phyloP scores from a whole-genome alignment of 108 stramenopile species.

The Schizochytrium sp. region DNA sequence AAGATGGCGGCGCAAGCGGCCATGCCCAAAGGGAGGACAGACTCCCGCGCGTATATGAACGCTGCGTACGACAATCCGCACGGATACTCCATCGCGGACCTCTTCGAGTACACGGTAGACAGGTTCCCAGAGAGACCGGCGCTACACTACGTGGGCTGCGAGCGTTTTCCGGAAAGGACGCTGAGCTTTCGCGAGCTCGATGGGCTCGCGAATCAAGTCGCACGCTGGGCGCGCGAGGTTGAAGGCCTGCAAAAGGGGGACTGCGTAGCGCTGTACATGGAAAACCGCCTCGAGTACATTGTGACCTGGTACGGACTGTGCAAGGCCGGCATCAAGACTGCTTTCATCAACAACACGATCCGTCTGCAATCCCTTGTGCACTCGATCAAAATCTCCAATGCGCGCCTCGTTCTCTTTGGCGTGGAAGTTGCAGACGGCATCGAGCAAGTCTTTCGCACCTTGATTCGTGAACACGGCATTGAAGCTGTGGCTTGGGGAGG shows the following conservation, averaged over 20 bases:
- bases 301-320: slow-evolving; percentile 24
- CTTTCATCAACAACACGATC: slow-evolving; percentile 32
- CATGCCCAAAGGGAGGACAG: background rate
- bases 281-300: slow-evolving; percentile 26
- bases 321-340: slow-evolving; percentile 25
- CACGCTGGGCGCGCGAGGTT: background rate
- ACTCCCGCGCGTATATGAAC: background rate
- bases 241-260: slow-evolving; percentile 11
- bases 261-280: slow-evolving; percentile 28
- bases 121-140: background rate
- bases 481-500: background rate
- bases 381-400: background rate
- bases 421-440: background rate
- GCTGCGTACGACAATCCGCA: background rate
- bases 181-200: background rate
- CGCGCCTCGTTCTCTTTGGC: slow-evolving; percentile 28
- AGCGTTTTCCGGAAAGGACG: background rate
- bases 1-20: no score
- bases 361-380: slow-evolving; percentile 19
- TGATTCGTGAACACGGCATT: background rate
- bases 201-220: background rate
- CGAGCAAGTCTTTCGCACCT: background rate
- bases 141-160: background rate
- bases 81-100: background rate
- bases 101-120: background rate